Evolutionary conservation across 1,139 yeast species (phyloP).

Genomic region (Candida glucosophila): DNA sequence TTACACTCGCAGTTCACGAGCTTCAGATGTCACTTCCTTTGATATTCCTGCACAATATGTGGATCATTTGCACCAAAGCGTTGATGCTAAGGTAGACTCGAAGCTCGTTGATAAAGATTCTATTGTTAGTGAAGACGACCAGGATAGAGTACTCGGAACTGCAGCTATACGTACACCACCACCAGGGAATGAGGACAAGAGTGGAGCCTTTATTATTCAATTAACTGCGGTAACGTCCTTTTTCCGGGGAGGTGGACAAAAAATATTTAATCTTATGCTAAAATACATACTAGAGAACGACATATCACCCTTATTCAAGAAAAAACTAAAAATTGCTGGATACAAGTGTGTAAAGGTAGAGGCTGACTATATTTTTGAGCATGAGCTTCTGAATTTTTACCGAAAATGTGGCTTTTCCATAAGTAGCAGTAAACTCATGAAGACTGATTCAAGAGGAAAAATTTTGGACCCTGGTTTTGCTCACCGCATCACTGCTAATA

Average conservation of each 20-base stretch:
- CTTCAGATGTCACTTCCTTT: constrained; percentile 13
- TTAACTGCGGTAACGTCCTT: constrained; percentile 49
- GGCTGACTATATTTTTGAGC: constrained; percentile 43
- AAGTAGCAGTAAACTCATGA: no score
- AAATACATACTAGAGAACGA: no score
- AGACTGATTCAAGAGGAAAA: no score
- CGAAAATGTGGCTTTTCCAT: no score
- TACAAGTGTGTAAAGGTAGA: no score
- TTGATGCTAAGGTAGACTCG: constrained; percentile 9
- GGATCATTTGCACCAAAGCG: constrained; percentile 9
- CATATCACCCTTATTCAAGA: no score
- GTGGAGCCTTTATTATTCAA: constrained; percentile 17
- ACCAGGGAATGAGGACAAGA: constrained; percentile 27
- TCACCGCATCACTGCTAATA: no score
- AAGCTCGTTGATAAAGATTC: constrained; percentile 12
- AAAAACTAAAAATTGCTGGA: no score
- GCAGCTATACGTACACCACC: constrained; percentile 8
- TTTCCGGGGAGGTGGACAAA: constrained; percentile 33
- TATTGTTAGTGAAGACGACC: constrained; percentile 10
- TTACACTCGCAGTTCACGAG: constrained; percentile 14
- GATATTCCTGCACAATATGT: constrained; percentile 19
- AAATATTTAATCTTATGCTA: no score
- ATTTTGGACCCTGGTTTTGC: no score
- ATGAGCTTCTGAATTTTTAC: constrained; percentile 12
- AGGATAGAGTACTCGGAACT: constrained; percentile 31